Evolutionary conservation across 2,329 filamentous ascomycete species (phyloP), one percentile per base, ranked within the genome.

Genomic region (Fusarium lyarnte): DNA sequence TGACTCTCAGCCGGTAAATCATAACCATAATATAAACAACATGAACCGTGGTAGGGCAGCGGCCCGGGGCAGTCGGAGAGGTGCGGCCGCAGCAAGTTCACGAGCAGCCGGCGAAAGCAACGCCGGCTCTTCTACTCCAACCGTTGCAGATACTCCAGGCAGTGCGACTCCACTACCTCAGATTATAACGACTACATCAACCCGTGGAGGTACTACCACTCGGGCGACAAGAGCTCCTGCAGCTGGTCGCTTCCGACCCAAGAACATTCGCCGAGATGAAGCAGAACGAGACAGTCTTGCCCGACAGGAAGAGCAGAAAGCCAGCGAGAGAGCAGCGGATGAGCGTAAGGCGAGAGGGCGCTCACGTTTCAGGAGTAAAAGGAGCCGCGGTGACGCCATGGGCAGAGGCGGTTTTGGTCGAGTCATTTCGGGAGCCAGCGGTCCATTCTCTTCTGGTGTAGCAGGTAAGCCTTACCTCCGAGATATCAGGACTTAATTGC

Each of bases 221-320:
- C 78, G 80, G 41, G 79, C 80, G 14, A 78, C 82, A 19, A 75
- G 82, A 33, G 82, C 81, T 23, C 76, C 81, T n/a, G 77, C 78
- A 25, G 66, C 77, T 14, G 81, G 80, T 42, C 82, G 86, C 41
- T 87, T 87, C 58, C 83, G 82, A 57, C 86, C 86, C 35, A 87
- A 83, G 71, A 85, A 84, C 65, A 76, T 87, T 52, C 82, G 86
- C 58, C 80, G 86, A 82, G 85, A 87, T 78, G 85, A 87, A 61
- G 82, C 84, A 11, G 85, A 87, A 57, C 80, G 86, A 75, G 84
- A 86, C 58, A 82, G 74, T 55, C 78, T 87, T 14, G 86, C 86
- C 49, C 80, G 83, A 17, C 80, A 83, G 59, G 84, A 85, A 66
- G 80, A 83, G 59, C 80, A 84, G 63, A 85, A 85, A 69, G 82